Evolutionary conservation across 1,284 basidiomycete genomes (phyloP).

Genomic region (Xerocomus minutiporus): DNA sequence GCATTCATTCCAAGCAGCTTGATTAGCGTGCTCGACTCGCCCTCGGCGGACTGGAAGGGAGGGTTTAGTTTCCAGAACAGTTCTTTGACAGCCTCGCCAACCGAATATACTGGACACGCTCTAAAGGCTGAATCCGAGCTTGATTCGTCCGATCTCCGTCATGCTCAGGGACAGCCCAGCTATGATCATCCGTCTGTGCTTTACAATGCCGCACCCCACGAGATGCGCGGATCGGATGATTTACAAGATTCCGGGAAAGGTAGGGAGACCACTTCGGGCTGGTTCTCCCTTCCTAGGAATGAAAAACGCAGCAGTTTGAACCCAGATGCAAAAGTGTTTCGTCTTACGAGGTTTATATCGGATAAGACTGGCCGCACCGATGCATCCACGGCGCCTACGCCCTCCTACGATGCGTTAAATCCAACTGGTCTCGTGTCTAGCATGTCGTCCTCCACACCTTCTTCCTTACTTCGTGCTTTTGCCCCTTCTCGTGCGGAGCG

Average conservation of each 20-base stretch:
- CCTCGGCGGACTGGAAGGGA: conserved; percentile 29
- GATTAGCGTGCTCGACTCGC: conserved; percentile 52
- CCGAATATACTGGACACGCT: conserved; percentile 27
- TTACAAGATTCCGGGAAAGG: conserved; percentile 14
- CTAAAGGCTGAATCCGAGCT: conserved; percentile 27
- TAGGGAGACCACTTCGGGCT: conserved; percentile 35
- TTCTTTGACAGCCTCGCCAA: conserved; percentile 35
- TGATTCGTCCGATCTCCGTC: conserved; percentile 44
- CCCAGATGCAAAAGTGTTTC: conserved; percentile 82
- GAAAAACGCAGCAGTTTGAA: conserved; percentile 68
- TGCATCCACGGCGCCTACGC: conserved; percentile 10
- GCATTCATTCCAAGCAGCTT: conserved; percentile 57
- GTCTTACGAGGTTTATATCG: conserved; percentile 38
- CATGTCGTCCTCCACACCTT: conserved; percentile 38
- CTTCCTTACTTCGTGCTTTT: conserved; percentile 67
- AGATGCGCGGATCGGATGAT: conserved; percentile 21
- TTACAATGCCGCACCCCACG: conserved; percentile 39
- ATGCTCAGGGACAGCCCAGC: conserved; percentile 25
- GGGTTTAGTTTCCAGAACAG: conserved; percentile 21
- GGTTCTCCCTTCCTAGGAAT: conserved; percentile 43
- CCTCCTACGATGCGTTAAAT: conserved; percentile 51
- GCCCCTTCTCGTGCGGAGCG: conserved; percentile 79
- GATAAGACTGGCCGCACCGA: conserved; percentile 17
- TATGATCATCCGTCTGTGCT: conserved; percentile 34
- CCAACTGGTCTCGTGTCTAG: conserved; percentile 47